Base-by-base conservation (phyloP, 2,329 filamentous ascomycete species). In the Domatiomyces catenatus region DNA sequence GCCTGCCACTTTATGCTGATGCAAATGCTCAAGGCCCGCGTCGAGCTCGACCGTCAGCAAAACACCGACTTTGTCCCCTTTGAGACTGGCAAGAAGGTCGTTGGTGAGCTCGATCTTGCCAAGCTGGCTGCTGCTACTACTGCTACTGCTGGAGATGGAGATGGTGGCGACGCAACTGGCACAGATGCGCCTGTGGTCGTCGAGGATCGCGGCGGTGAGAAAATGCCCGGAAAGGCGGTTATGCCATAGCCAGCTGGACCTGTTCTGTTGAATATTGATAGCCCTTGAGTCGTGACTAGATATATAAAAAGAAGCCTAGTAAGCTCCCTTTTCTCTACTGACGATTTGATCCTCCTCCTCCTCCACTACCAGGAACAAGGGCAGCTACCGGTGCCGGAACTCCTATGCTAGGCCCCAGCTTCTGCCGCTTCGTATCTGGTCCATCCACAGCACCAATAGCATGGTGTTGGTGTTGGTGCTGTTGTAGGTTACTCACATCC, bases 1-100 rank as follows among this genome's bases (percentile, higher is more conserved):
- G 77, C 79, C 8, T 71, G 82, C 54, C 92, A 94, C 62, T 80
- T 81, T 59, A 75, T 85, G 71, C 70, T 93, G 43, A 70, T 83
- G 64, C 72, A 81, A 49, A 67, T 88, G 68, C 80, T 95, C 47
- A 80, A 84, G 61, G 84, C 80, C 20, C 90, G 32, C 32, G 10
- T 39, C 10, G 2, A 39, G 32, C 10, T 39, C 4, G 32, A 39
- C 32, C 32, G 32, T 39, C 32, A 39, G 32, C 32, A 15, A 10
- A 12, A 39, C 32, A 15, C 3, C 3, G 32, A 39, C 12, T 39
- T 39, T 39, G 32, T 39, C 32, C 32, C 32, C 32, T 39, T 39
- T 39, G 32, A 39, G 1, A 39, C 32, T 2, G 32, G 32, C 12
- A 39, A 39, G 32, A 39, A 15, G 32, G 10, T 39, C 32, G 32